Base-by-base conservation (phyloP, 495 filamentous ascomycete species). In the Usnea hakonensis region DNA sequence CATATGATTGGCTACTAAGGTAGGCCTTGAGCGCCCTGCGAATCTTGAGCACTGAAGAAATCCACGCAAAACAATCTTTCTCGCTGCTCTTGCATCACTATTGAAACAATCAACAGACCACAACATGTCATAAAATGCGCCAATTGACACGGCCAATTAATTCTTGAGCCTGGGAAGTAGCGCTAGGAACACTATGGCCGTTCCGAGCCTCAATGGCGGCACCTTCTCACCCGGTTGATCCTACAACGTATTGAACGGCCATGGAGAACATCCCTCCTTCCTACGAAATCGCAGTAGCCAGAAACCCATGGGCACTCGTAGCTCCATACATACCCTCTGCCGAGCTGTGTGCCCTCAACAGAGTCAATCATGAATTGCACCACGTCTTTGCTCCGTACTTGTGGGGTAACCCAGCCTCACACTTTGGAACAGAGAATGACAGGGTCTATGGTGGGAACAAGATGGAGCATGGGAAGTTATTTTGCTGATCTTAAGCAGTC, bases 361-460 rank as follows among this genome's bases (percentile, higher is more conserved):
- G 86, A 38, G 85, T 86, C 23, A 83, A 79, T 68, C 78, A 70
- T 53, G 73, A 75, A 71, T 85, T 85, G 81, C 81, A 87, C 69
- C 67, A 71, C 52, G 72, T 82, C n/a, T 86, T 87, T 58, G 75
- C 79, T 65, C 82, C 84, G 1, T 79, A 79, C 64, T 73, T 88
- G 0, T 88, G 85, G 85, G 84, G 84, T n/a, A 77, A 83, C 67
- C 85, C 85, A 33, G 82, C 81, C 0, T 83, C 83, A 30, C 81
- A 85, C 65, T 88, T 87, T 68, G 83, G 82, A 36, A 79, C 76
- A 16, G 78, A 85, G 21, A 83, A 84, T 68, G 85, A 87, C 67
- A 79, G 79, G 8, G 83, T 87, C 46, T 88, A 85, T 65, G 77
- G 81, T 83, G 74, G 65, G 69, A 41, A 44, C 16, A 16, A 44